These are phyloP conservation scores for Cladosporium sp. DNA, from an alignment of 2,329 filamentous ascomycete genomes.

Conservation along the genomic window DNA sequence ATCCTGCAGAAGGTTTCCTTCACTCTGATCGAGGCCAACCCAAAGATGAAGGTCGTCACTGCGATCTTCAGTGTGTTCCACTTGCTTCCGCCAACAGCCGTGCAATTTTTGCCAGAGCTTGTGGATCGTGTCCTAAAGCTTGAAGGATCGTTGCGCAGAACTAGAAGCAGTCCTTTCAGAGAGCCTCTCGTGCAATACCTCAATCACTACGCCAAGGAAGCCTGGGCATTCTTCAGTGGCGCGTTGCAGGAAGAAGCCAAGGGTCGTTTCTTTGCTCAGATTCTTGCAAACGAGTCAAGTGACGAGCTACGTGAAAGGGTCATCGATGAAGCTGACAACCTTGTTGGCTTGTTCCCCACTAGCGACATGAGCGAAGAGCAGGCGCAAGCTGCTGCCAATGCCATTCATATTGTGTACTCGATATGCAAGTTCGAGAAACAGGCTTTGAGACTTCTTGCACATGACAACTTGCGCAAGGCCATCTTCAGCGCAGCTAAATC, in stretches of 20 bases:
- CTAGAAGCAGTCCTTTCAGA: conserved; percentile 86
- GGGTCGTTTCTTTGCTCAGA: conserved; percentile 85
- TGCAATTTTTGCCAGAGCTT: conserved; percentile 83
- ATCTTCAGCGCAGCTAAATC: conserved; percentile 67
- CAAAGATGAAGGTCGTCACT: conserved; percentile 88
- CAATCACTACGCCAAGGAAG: conserved; percentile 85
- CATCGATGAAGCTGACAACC: conserved; percentile 65
- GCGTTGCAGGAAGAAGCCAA: conserved; percentile 81
- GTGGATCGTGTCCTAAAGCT: conserved; percentile 87
- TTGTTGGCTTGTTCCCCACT: conserved; percentile 62
- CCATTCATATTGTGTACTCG: conserved; percentile 78
- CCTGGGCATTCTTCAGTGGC: conserved; percentile 74
- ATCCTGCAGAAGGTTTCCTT: conserved; percentile 88
- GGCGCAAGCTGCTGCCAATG: conserved; percentile 71
- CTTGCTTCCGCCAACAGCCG: conserved; percentile 83
- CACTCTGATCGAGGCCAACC: conserved; percentile 87
- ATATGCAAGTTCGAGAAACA: conserved; percentile 64
- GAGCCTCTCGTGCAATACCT: conserved; percentile 87
- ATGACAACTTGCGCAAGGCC: conserved; percentile 55
- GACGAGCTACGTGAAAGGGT: conserved; percentile 70
- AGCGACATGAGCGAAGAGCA: conserved; percentile 62
- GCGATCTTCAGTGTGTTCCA: conserved; percentile 97
- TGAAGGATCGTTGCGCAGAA: conserved; percentile 78
- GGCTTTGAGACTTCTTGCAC: conserved; percentile 61
- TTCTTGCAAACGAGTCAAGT: conserved; percentile 72